A percentile compares a stretch with the other conserved stretches of the same genome.
Evolutionary conservation across 495 filamentous ascomycete species (phyloP).

Genomic region (Aspergillus coremiiformis): DNA sequence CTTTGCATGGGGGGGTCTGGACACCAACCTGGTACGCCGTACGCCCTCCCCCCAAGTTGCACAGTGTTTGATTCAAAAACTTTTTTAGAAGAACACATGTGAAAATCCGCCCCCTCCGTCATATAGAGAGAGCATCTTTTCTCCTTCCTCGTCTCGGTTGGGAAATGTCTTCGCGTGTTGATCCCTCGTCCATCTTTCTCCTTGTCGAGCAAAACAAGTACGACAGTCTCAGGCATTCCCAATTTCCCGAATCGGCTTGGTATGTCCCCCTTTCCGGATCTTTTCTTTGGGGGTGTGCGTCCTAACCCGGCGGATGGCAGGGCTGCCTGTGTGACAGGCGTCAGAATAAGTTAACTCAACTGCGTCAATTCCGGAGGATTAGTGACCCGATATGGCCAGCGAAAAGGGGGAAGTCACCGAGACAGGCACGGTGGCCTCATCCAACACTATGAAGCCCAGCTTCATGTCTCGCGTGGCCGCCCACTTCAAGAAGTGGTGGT

Average conservation of each 20-base stretch:
- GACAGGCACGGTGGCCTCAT: slow-evolving; percentile 2
- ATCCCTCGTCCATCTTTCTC: neutral
- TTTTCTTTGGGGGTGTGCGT: neutral
- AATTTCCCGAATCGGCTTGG: neutral
- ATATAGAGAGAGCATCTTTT: neutral
- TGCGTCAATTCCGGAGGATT: neutral
- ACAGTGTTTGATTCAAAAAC: slow-evolving; percentile 10
- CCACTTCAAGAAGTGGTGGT: slow-evolving; percentile 61
- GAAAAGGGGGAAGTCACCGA: slow-evolving; percentile 23
- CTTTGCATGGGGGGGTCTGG: neutral
- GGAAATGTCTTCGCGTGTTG: neutral
- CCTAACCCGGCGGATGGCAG: neutral
- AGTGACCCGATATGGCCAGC: slow-evolving; percentile 21
- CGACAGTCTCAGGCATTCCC: neutral
- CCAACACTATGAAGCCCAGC: slow-evolving; percentile 19
- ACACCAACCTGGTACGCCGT: neutral
- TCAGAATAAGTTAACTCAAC: neutral
- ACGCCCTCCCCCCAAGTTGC: slow-evolving; percentile 7
- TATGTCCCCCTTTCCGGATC: neutral
- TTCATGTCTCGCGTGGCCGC: slow-evolving; percentile 31
- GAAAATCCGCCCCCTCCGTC: slow-evolving; percentile 4
- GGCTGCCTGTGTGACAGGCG: neutral
- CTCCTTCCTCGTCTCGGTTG: neutral
- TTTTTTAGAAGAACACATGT: slow-evolving; percentile 7
- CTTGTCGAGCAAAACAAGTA: neutral